Percentiles rank a stretch among this genome's conserved stretches.
phyloP scores from a whole-genome alignment of 805 yeast species.

The Candida jianshihensis region DNA sequence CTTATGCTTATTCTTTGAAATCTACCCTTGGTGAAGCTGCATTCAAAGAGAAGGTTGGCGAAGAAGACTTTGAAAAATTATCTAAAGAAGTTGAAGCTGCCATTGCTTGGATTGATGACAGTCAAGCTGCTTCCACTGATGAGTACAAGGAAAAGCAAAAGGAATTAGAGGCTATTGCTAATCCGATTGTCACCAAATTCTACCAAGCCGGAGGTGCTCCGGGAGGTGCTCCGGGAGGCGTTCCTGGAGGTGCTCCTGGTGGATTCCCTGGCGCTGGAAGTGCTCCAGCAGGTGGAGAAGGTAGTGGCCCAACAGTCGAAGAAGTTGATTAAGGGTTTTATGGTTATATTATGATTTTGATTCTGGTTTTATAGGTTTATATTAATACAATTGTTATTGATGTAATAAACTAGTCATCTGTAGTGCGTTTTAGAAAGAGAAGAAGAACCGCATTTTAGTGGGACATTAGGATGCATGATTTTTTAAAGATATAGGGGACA shows the following conservation, averaged over 20 bases:
- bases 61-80: constrained; percentile 65
- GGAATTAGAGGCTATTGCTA: constrained; percentile 93
- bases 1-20: constrained; percentile 92
- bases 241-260: constrained; percentile 59
- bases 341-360: too few species aligned
- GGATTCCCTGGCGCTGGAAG: constrained; percentile 53
- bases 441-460: too few species aligned
- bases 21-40: constrained; percentile 64
- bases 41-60: constrained; percentile 74
- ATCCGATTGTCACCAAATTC: constrained; percentile 96
- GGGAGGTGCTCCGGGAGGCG: too few species aligned
- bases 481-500: too few species aligned
- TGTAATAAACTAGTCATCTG: too few species aligned
- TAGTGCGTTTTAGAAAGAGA: too few species aligned
- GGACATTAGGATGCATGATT: too few species aligned
- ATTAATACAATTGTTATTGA: not conserved
- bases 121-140: constrained; percentile 87
- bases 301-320: constrained; percentile 65
- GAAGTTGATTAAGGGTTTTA: constrained; percentile 78
- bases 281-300: constrained; percentile 47
- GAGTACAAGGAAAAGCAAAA: constrained; percentile 92
- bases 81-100: constrained; percentile 80
- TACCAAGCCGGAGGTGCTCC: constrained; percentile 88
- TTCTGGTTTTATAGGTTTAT: not conserved
- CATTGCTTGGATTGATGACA: constrained; percentile 86